Conservation (phyloP, 208 protist species). For the Naegleria gruberi region DNA sequence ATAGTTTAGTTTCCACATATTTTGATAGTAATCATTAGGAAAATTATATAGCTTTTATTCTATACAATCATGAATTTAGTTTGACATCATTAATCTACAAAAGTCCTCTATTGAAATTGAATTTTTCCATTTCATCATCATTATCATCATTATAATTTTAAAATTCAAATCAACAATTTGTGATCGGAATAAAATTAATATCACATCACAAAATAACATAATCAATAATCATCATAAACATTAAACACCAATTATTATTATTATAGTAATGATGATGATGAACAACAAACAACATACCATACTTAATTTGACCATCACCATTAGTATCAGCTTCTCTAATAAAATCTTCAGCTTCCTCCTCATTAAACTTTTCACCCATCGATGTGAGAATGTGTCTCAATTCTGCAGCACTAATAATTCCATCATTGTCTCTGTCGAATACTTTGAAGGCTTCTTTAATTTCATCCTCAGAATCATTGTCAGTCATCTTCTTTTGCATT, state of each 20-base stretch:
- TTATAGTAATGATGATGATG: neutral
- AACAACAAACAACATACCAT: conserved; percentile 14
- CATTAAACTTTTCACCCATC: conserved; percentile 53
- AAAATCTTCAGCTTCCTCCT: conserved; percentile 49
- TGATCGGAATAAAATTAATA: no score
- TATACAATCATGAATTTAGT: neutral
- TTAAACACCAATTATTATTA: neutral
- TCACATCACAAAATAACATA: no score
- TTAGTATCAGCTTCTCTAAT: conserved; percentile 68
- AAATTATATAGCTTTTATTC: no score
- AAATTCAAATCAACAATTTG: no score
- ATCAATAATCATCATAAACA: no score
- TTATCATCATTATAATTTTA: no score
- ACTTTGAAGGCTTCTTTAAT: conserved; percentile 82
- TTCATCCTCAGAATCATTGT: conserved; percentile 74
- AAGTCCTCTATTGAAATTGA: neutral
- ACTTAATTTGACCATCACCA: conserved; percentile 53
- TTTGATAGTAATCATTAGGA: no score
- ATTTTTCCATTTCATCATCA: no score
- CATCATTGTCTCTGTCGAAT: conserved; percentile 78
- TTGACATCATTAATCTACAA: neutral
- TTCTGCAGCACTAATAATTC: conserved; percentile 79
- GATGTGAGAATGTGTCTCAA: conserved; percentile 82
- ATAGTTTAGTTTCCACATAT: no score
- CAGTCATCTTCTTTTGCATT: conserved; percentile 71